A percentile compares a stretch with the other conserved stretches of the same genome.
Conservation (phyloP, 805 yeast genomes). For the Lachancea nothofagi region DNA sequence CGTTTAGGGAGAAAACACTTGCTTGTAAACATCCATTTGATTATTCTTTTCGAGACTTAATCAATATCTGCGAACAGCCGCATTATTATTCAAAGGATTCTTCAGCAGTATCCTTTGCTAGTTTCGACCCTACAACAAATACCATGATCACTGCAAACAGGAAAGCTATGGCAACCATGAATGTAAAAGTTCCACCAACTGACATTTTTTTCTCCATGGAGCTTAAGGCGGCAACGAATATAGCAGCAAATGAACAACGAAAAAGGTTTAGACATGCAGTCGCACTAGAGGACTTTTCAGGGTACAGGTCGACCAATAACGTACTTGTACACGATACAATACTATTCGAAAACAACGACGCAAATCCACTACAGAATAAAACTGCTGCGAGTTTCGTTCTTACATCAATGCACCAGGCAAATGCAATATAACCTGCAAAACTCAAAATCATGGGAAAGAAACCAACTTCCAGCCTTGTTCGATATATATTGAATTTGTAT, state of each 20-base stretch:
- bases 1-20: no score
- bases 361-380: slow-evolving; percentile 50
- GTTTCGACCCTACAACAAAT: background rate
- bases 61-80: no score
- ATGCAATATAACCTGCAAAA: slow-evolving; percentile 41
- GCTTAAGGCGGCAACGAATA: slow-evolving; percentile 59
- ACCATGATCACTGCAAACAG: slow-evolving; percentile 16
- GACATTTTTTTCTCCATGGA: slow-evolving; percentile 54
- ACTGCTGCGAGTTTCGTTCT: slow-evolving; percentile 48
- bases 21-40: no score
- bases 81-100: no score
- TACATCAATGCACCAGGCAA: slow-evolving; percentile 68
- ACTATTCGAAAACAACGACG: slow-evolving; percentile 52
- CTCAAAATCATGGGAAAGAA: slow-evolving; percentile 39
- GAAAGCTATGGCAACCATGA: slow-evolving; percentile 49
- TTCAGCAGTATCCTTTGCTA: no score
- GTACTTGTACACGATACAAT: slow-evolving; percentile 57
- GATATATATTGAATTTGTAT: slow-evolving; percentile 47
- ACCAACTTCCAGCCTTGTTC: slow-evolving; percentile 47
- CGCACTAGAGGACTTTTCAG: slow-evolving; percentile 64
- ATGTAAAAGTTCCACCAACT: slow-evolving; percentile 73
- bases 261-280: slow-evolving; percentile 66
- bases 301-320: slow-evolving; percentile 69
- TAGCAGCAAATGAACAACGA: slow-evolving; percentile 66
- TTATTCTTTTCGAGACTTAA: no score